A percentile compares a stretch with the other conserved stretches of the same genome.
Conservation (phyloP, 2,329 filamentous ascomycete species). For the Fusarium chaquense region DNA sequence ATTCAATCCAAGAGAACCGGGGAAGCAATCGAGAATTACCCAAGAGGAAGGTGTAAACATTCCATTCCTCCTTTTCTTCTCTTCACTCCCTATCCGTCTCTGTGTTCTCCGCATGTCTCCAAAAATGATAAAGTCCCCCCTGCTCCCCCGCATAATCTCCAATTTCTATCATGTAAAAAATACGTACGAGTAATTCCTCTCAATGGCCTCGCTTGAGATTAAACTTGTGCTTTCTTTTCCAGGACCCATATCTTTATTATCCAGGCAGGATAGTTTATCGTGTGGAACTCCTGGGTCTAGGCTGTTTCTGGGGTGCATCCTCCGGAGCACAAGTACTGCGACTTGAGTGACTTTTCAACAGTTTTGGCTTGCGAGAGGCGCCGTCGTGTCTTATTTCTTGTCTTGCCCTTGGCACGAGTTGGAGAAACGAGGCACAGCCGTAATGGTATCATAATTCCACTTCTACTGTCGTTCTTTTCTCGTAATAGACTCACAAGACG, state of each 20-base stretch:
- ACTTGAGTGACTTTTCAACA: slow-evolving; percentile 30
- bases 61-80: background rate
- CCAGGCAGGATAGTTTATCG: slow-evolving; percentile 16
- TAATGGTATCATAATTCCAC: background rate
- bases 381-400: background rate
- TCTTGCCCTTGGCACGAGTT: slow-evolving; percentile 2
- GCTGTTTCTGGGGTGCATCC: slow-evolving; percentile 34
- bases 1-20: background rate
- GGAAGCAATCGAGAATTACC: background rate
- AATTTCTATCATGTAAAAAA: slow-evolving; percentile 45
- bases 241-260: slow-evolving; percentile 16
- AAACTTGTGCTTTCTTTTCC: slow-evolving; percentile 18
- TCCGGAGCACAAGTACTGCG: slow-evolving; percentile 31
- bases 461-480: background rate
- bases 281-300: slow-evolving; percentile 12
- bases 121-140: slow-evolving; percentile 29
- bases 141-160: slow-evolving; percentile 34
- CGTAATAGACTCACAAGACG: background rate
- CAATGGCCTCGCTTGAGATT: slow-evolving; percentile 23
- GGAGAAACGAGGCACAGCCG: background rate
- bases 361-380: background rate
- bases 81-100: background rate
- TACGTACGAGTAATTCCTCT: slow-evolving; percentile 41
- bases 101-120: slow-evolving; percentile 35
- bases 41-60: background rate